phyloP scores from a whole-genome alignment of 495 filamentous ascomycete species.

The Neurospora tetraspora region DNA sequence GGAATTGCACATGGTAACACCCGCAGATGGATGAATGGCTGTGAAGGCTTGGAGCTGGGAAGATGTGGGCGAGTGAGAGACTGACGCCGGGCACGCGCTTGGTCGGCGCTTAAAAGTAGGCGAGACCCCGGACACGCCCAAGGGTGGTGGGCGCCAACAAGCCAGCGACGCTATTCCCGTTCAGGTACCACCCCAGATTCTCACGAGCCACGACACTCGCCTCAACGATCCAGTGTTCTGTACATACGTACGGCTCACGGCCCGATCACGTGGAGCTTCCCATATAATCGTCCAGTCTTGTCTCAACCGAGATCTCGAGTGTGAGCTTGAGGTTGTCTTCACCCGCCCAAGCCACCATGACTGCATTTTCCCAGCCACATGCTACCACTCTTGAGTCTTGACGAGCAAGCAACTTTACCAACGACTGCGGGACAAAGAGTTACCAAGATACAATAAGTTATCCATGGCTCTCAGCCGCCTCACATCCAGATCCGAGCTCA shows the following conservation, averaged over 20 bases:
- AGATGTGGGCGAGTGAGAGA: not conserved
- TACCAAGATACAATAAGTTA: not conserved
- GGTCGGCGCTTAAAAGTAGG: constrained; percentile 19
- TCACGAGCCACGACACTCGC: not conserved
- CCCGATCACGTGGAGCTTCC: not conserved
- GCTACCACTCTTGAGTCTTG: not conserved
- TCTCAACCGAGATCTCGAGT: not conserved
- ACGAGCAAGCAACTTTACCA: not conserved
- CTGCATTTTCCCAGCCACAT: not conserved
- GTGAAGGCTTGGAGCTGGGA: not conserved
- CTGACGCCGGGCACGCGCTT: constrained; percentile 15
- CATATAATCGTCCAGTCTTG: not conserved
- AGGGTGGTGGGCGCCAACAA: not conserved
- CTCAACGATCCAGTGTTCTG: not conserved
- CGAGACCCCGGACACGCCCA: not conserved
- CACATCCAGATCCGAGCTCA: not conserved
- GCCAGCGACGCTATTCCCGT: not conserved
- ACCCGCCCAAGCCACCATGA: not conserved
- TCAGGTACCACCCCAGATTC: not conserved
- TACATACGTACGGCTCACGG: not conserved
- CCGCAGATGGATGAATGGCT: constrained; percentile 11
- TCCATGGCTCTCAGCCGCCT: not conserved
- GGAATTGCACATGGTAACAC: not conserved
- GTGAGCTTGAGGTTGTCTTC: not conserved
- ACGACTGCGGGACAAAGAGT: not conserved